Percentiles rank a stretch among this genome's conserved stretches.
phyloP scores from a whole-genome alignment of 495 filamentous ascomycete genomes.

The Xeromyces bisporus region DNA sequence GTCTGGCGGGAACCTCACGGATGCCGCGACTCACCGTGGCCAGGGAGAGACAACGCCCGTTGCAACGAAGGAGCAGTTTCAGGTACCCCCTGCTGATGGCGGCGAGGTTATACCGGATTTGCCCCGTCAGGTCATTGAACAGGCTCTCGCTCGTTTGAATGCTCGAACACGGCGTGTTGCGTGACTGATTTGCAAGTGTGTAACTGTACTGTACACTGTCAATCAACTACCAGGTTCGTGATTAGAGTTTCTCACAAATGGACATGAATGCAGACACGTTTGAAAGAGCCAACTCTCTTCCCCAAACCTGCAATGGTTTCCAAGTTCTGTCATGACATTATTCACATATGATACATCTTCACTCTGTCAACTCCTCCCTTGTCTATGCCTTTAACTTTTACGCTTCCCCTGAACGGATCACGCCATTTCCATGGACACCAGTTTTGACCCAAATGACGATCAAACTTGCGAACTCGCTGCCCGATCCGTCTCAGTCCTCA shows the following conservation, averaged over 20 bases:
- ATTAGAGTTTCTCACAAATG: constrained; percentile 19
- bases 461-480: constrained; percentile 1
- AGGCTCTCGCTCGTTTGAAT: constrained; percentile 27
- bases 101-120: constrained; percentile 36
- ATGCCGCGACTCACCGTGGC: constrained; percentile 3
- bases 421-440: background rate
- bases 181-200: background rate
- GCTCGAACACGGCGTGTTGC: constrained; percentile 9
- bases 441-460: constrained; percentile 4
- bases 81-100: constrained; percentile 4
- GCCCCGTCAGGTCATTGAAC: constrained; percentile 36
- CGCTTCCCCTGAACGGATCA: no score
- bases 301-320: background rate
- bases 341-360: no score
- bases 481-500: constrained; percentile 1
- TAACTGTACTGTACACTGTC: background rate
- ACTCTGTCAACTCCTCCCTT: no score
- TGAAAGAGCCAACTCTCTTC: constrained; percentile 1
- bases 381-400: no score
- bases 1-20: constrained; percentile 20
- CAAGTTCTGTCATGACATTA: no score
- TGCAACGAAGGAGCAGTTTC: background rate
- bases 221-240: no score
- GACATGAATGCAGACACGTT: constrained; percentile 1
- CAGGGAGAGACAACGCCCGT: background rate